phyloP scores from a whole-genome alignment of 2,329 filamentous ascomycete genomes.

The Pseudogymnoascus sp. region DNA sequence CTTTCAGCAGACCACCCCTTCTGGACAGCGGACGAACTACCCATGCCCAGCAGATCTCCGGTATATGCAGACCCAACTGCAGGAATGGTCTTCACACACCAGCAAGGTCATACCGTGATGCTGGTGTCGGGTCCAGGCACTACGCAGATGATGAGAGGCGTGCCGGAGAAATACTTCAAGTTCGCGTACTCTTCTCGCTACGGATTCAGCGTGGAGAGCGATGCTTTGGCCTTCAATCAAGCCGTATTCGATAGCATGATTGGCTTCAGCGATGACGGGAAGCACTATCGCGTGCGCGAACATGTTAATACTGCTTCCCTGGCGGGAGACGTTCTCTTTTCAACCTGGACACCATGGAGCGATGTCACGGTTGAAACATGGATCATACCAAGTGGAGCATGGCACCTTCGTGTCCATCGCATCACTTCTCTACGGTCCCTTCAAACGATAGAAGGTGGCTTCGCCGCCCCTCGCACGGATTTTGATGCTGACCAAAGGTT shows the following conservation, averaged over 20 bases:
- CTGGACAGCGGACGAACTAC: slow-evolving; percentile 36
- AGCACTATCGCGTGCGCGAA: slow-evolving; percentile 9
- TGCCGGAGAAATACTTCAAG: slow-evolving; percentile 35
- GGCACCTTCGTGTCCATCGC: slow-evolving; percentile 33
- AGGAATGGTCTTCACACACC: slow-evolving; percentile 14
- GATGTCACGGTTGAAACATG: slow-evolving; percentile 29
- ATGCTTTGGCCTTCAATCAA: slow-evolving; percentile 24
- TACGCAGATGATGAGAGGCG: slow-evolving; percentile 41
- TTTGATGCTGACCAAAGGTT: not conserved
- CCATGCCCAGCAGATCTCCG: slow-evolving; percentile 22
- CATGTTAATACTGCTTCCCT: slow-evolving; percentile 2
- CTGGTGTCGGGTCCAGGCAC: slow-evolving; percentile 19
- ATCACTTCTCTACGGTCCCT: slow-evolving; percentile 17
- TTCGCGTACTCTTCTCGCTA: slow-evolving; percentile 43
- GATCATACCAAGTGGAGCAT: slow-evolving; percentile 29
- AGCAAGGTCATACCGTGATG: slow-evolving; percentile 18
- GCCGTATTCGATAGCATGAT: slow-evolving; percentile 21
- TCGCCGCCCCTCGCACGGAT: slow-evolving; percentile 15
- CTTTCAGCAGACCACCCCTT: slow-evolving; percentile 34
- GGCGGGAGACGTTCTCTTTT: slow-evolving; percentile 9
- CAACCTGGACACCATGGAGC: slow-evolving; percentile 20
- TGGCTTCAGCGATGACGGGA: slow-evolving; percentile 15
- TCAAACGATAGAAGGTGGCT: slow-evolving; percentile 20
- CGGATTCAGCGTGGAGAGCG: slow-evolving; percentile 36
- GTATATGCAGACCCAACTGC: slow-evolving; percentile 10